Evolutionary conservation across 2,329 filamentous ascomycete species (phyloP), one percentile per base, ranked within the genome.

Genomic region (Penicillium sp.): DNA sequence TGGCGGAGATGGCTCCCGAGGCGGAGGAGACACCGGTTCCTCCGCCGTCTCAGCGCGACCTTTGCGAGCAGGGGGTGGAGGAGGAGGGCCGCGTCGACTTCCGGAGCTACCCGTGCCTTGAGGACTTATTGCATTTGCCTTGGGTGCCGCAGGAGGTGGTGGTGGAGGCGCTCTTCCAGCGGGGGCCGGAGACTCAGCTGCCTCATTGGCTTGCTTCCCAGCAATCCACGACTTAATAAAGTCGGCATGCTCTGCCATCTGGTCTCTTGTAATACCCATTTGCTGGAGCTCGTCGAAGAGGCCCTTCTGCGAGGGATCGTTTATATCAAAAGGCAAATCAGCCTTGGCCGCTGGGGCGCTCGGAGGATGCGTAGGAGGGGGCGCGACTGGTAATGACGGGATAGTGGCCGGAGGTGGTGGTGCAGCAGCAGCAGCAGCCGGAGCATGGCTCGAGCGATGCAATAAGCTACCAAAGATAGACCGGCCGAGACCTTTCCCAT

Each of bases 1-100:
- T 42, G 86, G 83, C 11, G 90, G 89, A 13, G 86, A 85, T 13
- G 87, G 82, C 53, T 90, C 87, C 65, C 85, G 80, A 27, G 87
- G 81, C n/a, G 88, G 83, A 33, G 76, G 74, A 14, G 76, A 73
- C 77, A 69, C 78, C 70, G 70, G 81, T 76, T 78, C 87, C 71
- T 71, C 85, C 72, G 62, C 85, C 64, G 63, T 60, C 43, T 79
- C 77, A 31, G 68, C 58, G 18, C 69, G 71, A 41, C 68, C 63
- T 58, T 78, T 75, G 48, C 79, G 70, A 39, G 77, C 74, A 57
- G 78, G 78, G 16, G 79, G 79, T 38, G 80, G 83, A 13, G 83
- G 81, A 30, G 84, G 84, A 27, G 84, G 82, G 44, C 82, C 84
- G 61, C 84, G 73, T 64, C 74, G 79, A 44, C 76, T 75, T 43